Base-by-base conservation (phyloP, 768 basidiomycete species). In the Pleurotus citrinopileatus region DNA sequence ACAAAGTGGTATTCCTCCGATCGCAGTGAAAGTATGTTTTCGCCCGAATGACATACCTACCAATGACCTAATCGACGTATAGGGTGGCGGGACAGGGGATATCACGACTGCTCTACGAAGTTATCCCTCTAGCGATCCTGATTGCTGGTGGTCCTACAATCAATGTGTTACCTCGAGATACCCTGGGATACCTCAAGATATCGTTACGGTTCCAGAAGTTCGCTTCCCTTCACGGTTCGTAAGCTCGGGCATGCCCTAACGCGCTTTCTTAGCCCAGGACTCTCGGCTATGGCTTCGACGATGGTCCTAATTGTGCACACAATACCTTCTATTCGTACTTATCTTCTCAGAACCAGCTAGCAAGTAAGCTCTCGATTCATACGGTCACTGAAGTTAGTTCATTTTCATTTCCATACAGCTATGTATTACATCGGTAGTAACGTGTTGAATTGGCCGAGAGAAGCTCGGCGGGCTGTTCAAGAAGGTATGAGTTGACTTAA, bases 391-490 rank as follows among this genome's bases (percentile, higher is more conserved):
- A 55, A 40, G 8, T 9, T 15, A 19, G 54, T 29, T 54, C 36
- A n/a, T n/a, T n/a, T n/a, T n/a, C n/a, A n/a, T n/a, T 9, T 44
- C 51, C 10, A 9, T 7, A 2, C 40, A 83, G 82, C 81, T 2
- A 78, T 86, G 80, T 86, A 78, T 61, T 84, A 71, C 55, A 81
- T 86, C 44, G 83, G 84, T 3, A 81, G 78, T 47, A 85, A 81
- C 48, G 74, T 82, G 15, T 63, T 79, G 56, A 69, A 79, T 55
- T 83, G 75, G 77, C 82, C 83, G 1, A 63, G 77, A 20, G 79
- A 85, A 61, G 78, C 81, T 0, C 77, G 77, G 57, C 73, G 83
- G 29, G 83, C 66, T 1, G 59, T 81, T 13, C 61, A 67, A 0
- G 84, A 85, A 55, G 82, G 80, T 75, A 42, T 40, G 67, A 58